Conservation (phyloP, 495 filamentous ascomycete species). For the Podospora pseudoanserina region DNA sequence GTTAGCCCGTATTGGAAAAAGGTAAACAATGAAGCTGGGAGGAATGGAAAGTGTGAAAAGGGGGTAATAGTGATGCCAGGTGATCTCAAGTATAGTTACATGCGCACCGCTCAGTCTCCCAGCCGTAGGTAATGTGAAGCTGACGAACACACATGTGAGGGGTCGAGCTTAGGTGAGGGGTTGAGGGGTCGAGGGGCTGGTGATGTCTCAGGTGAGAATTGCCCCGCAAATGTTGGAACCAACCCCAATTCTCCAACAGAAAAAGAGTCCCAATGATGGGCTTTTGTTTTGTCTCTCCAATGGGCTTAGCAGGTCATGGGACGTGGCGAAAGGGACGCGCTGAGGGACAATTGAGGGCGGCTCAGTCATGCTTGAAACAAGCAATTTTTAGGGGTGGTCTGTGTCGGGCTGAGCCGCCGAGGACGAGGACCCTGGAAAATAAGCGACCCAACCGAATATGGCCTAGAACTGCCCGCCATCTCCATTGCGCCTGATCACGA, state of each 20-base stretch:
- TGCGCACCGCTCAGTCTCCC: background rate
- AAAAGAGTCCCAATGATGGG: background rate
- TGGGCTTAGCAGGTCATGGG: conserved; percentile 1
- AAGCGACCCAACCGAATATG: background rate
- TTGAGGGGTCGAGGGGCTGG: too few relatives aligned
- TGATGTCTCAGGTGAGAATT: background rate
- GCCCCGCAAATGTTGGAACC: background rate
- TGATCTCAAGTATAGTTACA: background rate
- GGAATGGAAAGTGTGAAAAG: background rate
- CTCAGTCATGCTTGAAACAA: background rate
- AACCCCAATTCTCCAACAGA: background rate
- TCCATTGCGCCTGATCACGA: background rate
- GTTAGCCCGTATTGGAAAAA: conserved; percentile 1
- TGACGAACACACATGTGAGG: background rate
- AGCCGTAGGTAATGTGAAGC: too few relatives aligned
- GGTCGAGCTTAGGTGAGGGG: background rate
- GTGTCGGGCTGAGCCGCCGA: background rate
- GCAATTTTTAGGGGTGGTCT: background rate
- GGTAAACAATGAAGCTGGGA: conserved; percentile 15
- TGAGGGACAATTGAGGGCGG: background rate
- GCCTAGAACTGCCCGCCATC: background rate
- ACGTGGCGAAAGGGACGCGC: background rate
- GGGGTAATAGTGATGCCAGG: background rate
- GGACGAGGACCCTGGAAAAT: background rate
- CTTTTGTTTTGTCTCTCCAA: background rate